Conservation (phyloP, 2,329 filamentous ascomycete species). For the Sarocladiaceae sp. region DNA sequence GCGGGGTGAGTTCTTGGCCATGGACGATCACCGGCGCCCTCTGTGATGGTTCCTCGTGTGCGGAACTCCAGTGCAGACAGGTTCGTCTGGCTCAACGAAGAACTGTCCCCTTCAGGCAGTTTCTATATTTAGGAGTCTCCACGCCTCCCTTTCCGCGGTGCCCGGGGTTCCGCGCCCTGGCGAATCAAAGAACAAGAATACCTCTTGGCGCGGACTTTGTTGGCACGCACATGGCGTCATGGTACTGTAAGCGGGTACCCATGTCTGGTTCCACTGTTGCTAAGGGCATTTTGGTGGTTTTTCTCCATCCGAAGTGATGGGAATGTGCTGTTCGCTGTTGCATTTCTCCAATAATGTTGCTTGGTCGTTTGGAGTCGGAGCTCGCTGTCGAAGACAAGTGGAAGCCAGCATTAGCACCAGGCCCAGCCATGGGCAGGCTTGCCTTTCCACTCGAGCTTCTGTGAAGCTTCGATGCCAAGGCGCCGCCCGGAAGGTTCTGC, state of each 20-base stretch:
- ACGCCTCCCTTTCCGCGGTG: neutral
- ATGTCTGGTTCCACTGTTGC: neutral
- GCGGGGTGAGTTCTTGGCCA: neutral
- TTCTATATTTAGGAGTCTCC: conserved; percentile 2
- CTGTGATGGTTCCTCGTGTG: neutral
- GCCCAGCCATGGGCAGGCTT: neutral
- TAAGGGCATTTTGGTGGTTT: neutral
- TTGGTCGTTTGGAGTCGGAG: neutral
- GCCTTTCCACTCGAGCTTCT: neutral
- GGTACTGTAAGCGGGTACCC: neutral
- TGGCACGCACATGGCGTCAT: conserved; percentile 10
- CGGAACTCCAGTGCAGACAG: neutral
- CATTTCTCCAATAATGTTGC: neutral
- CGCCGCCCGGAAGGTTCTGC: neutral
- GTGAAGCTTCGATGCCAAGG: neutral
- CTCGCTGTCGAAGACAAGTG: too few relatives aligned
- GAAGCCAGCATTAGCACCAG: too few relatives aligned
- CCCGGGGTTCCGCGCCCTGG: neutral
- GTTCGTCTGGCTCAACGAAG: neutral
- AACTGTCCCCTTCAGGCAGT: neutral
- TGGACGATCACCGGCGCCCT: neutral
- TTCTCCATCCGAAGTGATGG: neutral
- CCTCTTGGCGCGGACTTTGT: neutral
- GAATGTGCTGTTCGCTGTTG: neutral
- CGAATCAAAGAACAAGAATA: neutral